Conservation (phyloP, 495 filamentous ascomycete genomes). For the Penicillium canariense region DNA sequence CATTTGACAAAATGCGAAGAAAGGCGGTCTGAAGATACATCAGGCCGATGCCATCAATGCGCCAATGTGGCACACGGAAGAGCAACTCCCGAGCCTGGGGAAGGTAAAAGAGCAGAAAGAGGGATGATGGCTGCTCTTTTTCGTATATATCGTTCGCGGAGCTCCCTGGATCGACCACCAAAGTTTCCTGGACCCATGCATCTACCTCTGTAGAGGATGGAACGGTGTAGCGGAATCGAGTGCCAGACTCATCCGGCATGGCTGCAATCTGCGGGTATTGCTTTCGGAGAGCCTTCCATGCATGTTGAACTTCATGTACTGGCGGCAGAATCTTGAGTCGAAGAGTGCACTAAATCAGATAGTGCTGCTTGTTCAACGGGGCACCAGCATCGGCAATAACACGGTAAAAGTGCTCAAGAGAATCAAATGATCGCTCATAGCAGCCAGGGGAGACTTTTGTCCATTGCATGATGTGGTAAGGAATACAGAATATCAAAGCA, state of each 20-base stretch:
- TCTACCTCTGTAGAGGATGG: background rate
- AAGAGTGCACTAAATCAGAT: background rate
- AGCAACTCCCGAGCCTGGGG: constrained; percentile 9
- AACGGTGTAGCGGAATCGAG: background rate
- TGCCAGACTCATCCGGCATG: background rate
- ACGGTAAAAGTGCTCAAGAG: background rate
- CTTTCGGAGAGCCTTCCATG: background rate
- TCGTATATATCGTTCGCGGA: background rate
- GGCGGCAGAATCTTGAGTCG: background rate
- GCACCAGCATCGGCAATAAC: background rate
- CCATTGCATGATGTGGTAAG: no score
- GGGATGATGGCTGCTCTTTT: background rate
- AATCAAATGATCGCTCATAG: constrained; percentile 1
- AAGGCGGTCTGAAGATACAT: constrained; percentile 6
- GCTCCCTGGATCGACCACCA: background rate
- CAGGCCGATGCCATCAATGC: constrained; percentile 13
- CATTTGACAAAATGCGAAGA: background rate
- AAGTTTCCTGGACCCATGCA: background rate
- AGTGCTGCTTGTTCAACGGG: background rate
- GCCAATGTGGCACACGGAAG: constrained; percentile 17
- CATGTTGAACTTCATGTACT: background rate
- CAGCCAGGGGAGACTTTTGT: background rate
- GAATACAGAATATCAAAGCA: no score
- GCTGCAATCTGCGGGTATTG: background rate
- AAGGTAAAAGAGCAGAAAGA: constrained; percentile 23